Base-by-base conservation (phyloP, 1,284 basidiomycete genomes). In the Pseudozyma sp. region DNA sequence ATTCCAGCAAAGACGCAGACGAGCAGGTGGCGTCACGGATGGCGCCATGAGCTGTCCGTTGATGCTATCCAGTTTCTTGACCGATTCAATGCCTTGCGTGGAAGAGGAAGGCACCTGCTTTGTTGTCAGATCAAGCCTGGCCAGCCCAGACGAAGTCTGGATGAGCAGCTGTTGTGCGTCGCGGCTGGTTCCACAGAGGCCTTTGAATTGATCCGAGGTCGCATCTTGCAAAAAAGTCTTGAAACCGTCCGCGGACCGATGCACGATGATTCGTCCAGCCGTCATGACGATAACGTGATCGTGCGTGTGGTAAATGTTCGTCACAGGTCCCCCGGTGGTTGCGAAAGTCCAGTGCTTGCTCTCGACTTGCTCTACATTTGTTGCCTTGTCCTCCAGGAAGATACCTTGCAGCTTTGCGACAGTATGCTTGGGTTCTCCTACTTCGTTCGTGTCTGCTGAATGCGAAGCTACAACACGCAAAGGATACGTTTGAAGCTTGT, bases 1-100 rank as follows among this genome's bases (percentile, higher is more conserved):
- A 25, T 70, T 70, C 68, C 68, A 70, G 14, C 53, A 21, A 3
- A 70, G 68, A 48, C 18, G 21, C 16, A 70, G 50, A 0, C 68
- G 61, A 35, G 61, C 21, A 13, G 61, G 42, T n/a, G 54, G 0
- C 13, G 21, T 13, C 18, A 36, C 14, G 11, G 40, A 21, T 6
- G 48, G 19, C 35, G 35, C 35, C 2, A 40, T 42, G 39, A 48
- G 39, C n/a, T n/a, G 43, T 13, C 42, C 18, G 19, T 38, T 52
- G 18, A 12, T n/a, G 10, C 18, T 25, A 18, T 18, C 45, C 25
- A 11, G 21, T 5, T 9, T 10, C 19, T 18, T 19, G 19, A 9
- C 34, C 34, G 12, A 5, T 6, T 36, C 59, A 18, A n/a, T 13
- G 18, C 38, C 47, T 1, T 52, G 52, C 51, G 62, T 55, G 43